Base-by-base conservation (phyloP, 352 stramenopile genomes). In the Phytophthora agathidicida region DNA sequence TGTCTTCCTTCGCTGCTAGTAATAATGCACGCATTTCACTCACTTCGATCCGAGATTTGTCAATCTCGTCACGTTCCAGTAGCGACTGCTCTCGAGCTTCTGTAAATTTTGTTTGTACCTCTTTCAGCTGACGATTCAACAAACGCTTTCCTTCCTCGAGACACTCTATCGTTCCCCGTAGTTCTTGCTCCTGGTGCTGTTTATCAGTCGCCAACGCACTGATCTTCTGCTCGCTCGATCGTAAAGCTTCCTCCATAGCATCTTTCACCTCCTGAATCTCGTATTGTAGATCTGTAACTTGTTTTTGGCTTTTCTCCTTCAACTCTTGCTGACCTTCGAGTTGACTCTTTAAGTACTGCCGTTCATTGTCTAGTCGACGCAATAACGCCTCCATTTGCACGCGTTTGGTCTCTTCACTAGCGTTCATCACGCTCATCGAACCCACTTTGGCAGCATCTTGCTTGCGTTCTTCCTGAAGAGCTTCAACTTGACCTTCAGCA, bases 311-410 rank as follows among this genome's bases (percentile, higher is more conserved):
- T 13, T 71, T 72, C 17, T 76, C 59, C 45, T 81, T 83, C 52
- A 71, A 54, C 35, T 86, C 73, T 23, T 77, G 63, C 28, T 86
- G 80, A 7, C 60, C 68, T 37, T 88, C 74, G 5, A 91, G 60
- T 47, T 93, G 85, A 30, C 77, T 91, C 53, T 93, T 92, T 23
- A 94, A 50, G 39, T 94, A 94, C 36, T 91, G 80, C 1, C 85
- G 75, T 36, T 94, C 83, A 31, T 94, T 92, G 36, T 91, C 84
- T 1, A 94, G 77, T 2, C 83, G 62, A 16, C 85, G 68, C 5
- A 94, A 37, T 1, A 89, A 50, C n/a, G 81, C 83, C 46, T 94
- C 85, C 71, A 89, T 88, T 43, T 92, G 83, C 54, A 92, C 76
- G 2, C 83, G 81, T 19, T 91, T 76, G 0, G 83, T 89, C 46